Evolutionary conservation across 1,139 yeast genomes (phyloP).

Genomic region (Nakaseomyces bracarensis): DNA sequence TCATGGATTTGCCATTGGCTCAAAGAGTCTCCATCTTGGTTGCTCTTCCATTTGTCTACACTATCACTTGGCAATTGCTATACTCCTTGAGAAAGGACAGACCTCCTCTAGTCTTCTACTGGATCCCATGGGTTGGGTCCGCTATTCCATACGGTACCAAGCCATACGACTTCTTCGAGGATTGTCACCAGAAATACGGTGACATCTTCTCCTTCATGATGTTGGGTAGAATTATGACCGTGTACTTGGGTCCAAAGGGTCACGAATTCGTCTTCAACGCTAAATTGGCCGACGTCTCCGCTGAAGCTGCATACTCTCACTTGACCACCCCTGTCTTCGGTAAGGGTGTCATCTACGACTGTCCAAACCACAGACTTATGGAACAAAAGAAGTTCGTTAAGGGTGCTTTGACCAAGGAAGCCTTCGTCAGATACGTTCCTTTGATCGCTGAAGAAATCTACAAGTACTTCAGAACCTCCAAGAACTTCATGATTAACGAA

Average conservation of each 20-base stretch:
- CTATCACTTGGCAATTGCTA: conserved; percentile 59
- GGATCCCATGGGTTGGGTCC: conserved; percentile 94
- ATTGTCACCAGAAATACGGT: conserved; percentile 74
- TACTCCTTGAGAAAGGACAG: conserved; percentile 69
- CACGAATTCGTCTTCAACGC: conserved; percentile 94
- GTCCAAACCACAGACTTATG: conserved; percentile 90
- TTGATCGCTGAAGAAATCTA: conserved; percentile 70
- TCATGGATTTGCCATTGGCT: conserved; percentile 28
- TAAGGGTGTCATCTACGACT: conserved; percentile 92
- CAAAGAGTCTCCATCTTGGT: conserved; percentile 26
- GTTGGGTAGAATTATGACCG: conserved; percentile 90
- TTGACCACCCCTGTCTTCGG: conserved; percentile 97
- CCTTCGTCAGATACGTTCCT: conserved; percentile 83
- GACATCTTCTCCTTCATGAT: conserved; percentile 85
- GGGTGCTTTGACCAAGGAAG: conserved; percentile 75
- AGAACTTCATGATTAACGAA: conserved; percentile 36
- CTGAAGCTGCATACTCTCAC: conserved; percentile 92
- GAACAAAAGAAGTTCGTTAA: conserved; percentile 97
- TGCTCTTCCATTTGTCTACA: conserved; percentile 42
- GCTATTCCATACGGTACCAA: conserved; percentile 84
- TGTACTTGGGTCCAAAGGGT: conserved; percentile 93
- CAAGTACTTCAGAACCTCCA: conserved; percentile 49
- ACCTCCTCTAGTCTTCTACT: conserved; percentile 83
- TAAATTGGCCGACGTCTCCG: conserved; percentile 80
- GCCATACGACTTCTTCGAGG: conserved; percentile 82